Base-by-base conservation (phyloP, 2,329 filamentous ascomycete genomes). In the Scleromitrula shiraiana region DNA sequence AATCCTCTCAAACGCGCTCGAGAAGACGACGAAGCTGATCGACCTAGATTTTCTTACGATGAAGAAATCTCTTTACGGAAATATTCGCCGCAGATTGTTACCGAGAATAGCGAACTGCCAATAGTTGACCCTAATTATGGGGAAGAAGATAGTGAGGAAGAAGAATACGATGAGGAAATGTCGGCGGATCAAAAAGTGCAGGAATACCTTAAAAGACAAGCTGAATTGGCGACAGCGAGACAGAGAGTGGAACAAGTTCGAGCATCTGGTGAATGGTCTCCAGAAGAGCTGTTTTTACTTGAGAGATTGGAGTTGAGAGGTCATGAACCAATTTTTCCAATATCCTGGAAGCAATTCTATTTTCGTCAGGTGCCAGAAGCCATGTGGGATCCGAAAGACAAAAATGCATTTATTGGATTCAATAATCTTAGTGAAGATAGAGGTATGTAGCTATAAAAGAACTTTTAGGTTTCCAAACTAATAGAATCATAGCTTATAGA, bases 301-400 rank as follows among this genome's bases (percentile, higher is more conserved):
- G 59, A 62, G 24, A 59, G 57, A 45, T 38, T 65, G 9, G 46
- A 55, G 27, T 50, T 61, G 44, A 60, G 63, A 23, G 59, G 60
- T 20, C 62, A 59, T 42, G 61, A 65, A 49, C 45, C 51, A 29
- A 22, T 64, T 24, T 38, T 65, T 15, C 62, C 62, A 8, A 14
- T 23, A 7, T 43, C 46, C 15, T 64, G 61, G 58, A 50, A 56
- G 15, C 52, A n/a, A 5, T 19, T 15, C 12, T 60, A 64, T 43
- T 63, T 65, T 30, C 50, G 48, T n/a, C 62, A 61, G 5, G 56
- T 60, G 20, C 62, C 62, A 5, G 48, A 54, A 7, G 38, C 50
- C 5, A 45, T 64, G 3, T 65, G 32, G 64, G 50, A 53, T 56
- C 7, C 27, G 46, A 12, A 51, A 58, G n/a, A 32, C 9, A 48